Base-by-base conservation (phyloP, 2,329 filamentous ascomycete genomes). In the Pyricularia pennisetigena region DNA sequence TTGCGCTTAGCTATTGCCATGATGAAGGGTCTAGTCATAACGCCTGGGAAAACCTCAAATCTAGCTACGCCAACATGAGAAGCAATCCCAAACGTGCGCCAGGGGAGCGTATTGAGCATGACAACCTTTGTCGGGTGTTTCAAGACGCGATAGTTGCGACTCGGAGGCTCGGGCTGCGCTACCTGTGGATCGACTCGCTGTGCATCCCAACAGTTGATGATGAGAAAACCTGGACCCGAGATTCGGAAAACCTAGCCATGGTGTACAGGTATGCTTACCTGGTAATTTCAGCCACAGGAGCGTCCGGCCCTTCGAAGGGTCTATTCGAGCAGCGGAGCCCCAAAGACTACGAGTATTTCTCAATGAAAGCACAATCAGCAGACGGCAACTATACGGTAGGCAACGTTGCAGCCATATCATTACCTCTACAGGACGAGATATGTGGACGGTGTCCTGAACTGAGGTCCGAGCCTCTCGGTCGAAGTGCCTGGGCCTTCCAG, bases 141-240 rank as follows among this genome's bases (percentile, higher is more conserved):
- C 14, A 30, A n/a, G 71, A 73, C 20, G 69, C 71, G 3, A 68
- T 72, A 5, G 4, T 23, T 35, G 23, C 71, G 7, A 69, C 68
- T 5, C 65, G 64, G 8, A 30, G 20, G n/a, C 63, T 72, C 49
- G 69, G 68, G 6, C 10, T 70, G 5, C 69, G 67, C 28, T 70
- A 71, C 29, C 68, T 73, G 2, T 73, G 72, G 72, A 65, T 73
- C 26, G 72, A 73, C 65, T 57, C 71, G 9, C 67, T 71, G 6
- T 73, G 72, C 68, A 71, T 71, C 20, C 29, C 64, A 23, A 7
- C 64, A 41, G 32, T 10, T 49, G 20, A 97, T 97, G 80, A 97
- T 89, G 73, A 93, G 81, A 6, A 84, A 80, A 62, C 92, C 90
- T 4, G 63, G 63, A 14, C 28, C 30, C 30, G 23, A 20, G 30